Percentiles rank a stretch among this genome's conserved stretches.
phyloP scores from a whole-genome alignment of 768 basidiomycete genomes.

The Auricularia cornea region DNA sequence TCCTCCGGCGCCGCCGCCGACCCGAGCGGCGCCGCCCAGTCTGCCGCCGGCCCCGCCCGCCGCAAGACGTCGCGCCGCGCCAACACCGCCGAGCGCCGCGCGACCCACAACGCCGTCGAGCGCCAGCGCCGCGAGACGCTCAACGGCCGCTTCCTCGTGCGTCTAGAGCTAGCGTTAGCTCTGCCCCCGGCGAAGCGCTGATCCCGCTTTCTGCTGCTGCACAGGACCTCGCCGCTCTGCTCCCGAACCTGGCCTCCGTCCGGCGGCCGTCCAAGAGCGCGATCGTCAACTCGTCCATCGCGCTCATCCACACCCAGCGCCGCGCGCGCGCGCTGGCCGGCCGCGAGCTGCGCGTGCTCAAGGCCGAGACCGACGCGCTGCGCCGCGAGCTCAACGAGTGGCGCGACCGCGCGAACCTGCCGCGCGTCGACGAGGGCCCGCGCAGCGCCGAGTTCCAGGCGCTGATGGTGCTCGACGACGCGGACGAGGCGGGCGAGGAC shows the following conservation, averaged over 20 bases:
- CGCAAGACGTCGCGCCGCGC: slow-evolving; percentile 83
- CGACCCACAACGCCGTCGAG: slow-evolving; percentile 97
- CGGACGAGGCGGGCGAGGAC: slow-evolving; percentile 14
- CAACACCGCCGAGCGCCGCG: slow-evolving; percentile 93
- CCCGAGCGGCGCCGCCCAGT: slow-evolving; percentile 3
- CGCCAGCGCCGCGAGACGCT: slow-evolving; percentile 86
- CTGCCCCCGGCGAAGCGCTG: neutral
- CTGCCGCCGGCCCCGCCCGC: slow-evolving; percentile 36
- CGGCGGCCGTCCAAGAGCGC: slow-evolving; percentile 93
- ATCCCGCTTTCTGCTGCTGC: neutral
- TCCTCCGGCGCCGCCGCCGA: slow-evolving; percentile 4
- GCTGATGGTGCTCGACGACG: slow-evolving; percentile 14
- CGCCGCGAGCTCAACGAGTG: slow-evolving; percentile 90
- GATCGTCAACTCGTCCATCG: slow-evolving; percentile 93
- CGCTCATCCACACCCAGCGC: slow-evolving; percentile 75
- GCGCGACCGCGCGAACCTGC: slow-evolving; percentile 68
- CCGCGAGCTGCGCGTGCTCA: slow-evolving; percentile 70
- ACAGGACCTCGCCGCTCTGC: slow-evolving; percentile 85
- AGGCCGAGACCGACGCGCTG: slow-evolving; percentile 76
- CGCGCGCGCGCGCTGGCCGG: slow-evolving; percentile 75
- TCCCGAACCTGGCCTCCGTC: slow-evolving; percentile 85
- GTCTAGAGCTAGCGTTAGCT: slow-evolving; percentile 20
- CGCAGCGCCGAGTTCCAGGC: slow-evolving; percentile 58
- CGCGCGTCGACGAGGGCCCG: slow-evolving; percentile 62
- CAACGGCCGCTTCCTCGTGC: slow-evolving; percentile 82